phyloP scores from a whole-genome alignment of 352 stramenopile species.

The Pythium brachiatum region DNA sequence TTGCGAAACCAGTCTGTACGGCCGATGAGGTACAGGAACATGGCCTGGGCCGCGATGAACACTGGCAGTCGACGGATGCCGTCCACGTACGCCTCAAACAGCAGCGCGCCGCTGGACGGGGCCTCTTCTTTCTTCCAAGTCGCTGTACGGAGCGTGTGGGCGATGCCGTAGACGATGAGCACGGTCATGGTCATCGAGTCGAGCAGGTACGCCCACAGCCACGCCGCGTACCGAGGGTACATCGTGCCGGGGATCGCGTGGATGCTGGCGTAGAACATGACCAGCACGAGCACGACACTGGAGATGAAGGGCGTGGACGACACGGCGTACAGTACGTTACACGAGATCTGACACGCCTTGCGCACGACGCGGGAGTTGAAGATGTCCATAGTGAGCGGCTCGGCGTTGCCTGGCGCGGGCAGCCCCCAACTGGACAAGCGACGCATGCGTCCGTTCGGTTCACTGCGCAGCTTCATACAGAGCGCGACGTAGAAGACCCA shows the following conservation, averaged over 20 bases:
- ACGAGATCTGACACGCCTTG: slow-evolving; percentile 72
- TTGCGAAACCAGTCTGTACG: slow-evolving; percentile 75
- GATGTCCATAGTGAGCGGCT: slow-evolving; percentile 57
- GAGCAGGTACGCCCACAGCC: slow-evolving; percentile 64
- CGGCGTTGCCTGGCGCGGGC: slow-evolving; percentile 48
- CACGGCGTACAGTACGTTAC: slow-evolving; percentile 63
- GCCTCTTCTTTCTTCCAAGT: slow-evolving; percentile 74
- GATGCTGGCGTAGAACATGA: slow-evolving; percentile 52
- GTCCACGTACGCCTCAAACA: slow-evolving; percentile 45
- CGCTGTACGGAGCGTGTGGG: slow-evolving; percentile 57
- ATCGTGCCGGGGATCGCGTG: slow-evolving; percentile 53
- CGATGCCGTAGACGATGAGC: slow-evolving; percentile 65
- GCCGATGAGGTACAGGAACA: slow-evolving; percentile 60
- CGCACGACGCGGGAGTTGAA: slow-evolving; percentile 73
- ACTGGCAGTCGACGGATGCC: slow-evolving; percentile 50
- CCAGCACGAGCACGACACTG: slow-evolving; percentile 47
- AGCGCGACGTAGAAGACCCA: slow-evolving; percentile 70
- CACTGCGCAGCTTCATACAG: slow-evolving; percentile 63
- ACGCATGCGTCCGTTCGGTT: slow-evolving; percentile 56
- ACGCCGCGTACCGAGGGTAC: slow-evolving; percentile 64
- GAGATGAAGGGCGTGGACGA: slow-evolving; percentile 70
- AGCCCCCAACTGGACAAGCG: slow-evolving; percentile 61
- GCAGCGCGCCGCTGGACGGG: slow-evolving; percentile 48
- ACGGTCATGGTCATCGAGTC: slow-evolving; percentile 57
- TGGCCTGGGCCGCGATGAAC: slow-evolving; percentile 43